phyloP scores from a whole-genome alignment of 306 rosid genomes.

The Cicer bijugum region DNA sequence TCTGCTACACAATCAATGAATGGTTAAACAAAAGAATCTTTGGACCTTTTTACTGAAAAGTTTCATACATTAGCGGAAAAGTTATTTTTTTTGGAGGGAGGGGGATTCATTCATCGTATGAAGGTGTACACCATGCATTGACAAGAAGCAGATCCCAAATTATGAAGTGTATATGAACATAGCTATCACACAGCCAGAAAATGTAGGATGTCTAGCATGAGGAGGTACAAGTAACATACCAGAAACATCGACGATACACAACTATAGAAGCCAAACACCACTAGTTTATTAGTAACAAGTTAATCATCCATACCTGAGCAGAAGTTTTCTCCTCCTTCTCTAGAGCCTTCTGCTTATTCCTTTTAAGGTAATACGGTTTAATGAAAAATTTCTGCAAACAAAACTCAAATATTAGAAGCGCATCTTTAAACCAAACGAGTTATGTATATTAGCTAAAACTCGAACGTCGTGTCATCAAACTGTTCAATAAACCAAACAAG shows the following conservation, averaged over 20 bases:
- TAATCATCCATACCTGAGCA: conserved; percentile 62
- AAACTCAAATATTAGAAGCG: conserved; percentile 26
- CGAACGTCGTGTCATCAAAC: conserved; percentile 5
- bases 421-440: neutral
- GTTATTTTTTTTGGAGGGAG: neutral
- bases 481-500: conserved; percentile 36
- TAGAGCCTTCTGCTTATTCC: conserved; percentile 78
- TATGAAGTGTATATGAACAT: neutral
- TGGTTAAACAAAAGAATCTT: conserved; percentile 23
- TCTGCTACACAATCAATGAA: conserved; percentile 8
- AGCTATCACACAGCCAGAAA: conserved; percentile 21
- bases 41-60: neutral
- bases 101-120: neutral
- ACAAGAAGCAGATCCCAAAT: conserved; percentile 24
- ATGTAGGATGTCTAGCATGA: conserved; percentile 2
- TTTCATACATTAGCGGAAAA: neutral
- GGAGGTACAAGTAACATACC: conserved; percentile 28
- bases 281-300: conserved; percentile 7
- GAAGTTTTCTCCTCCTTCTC: conserved; percentile 75
- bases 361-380: conserved; percentile 78
- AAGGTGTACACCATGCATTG: conserved; percentile 28
- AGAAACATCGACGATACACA: conserved; percentile 8
- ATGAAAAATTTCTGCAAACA: conserved; percentile 72
- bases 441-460: neutral
- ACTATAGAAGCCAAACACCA: conserved; percentile 31